Conservation (phyloP, 177 flowering plant species). For the Vitis hybrid region DNA sequence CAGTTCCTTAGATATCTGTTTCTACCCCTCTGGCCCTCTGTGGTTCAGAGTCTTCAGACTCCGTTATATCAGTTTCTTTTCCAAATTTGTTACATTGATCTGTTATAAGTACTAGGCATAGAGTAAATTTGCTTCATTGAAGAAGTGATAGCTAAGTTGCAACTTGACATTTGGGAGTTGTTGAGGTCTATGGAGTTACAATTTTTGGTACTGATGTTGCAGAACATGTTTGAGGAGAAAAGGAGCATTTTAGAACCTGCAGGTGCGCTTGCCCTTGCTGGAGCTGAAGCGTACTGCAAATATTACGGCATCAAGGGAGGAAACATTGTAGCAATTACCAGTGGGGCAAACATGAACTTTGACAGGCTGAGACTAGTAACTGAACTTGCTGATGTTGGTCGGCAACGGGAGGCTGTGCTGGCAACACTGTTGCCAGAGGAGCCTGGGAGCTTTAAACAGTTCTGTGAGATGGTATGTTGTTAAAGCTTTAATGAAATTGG, state of each 20-base stretch:
- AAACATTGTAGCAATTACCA: conserved; percentile 79
- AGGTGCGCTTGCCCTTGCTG: conserved; percentile 96
- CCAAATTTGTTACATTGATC: no score
- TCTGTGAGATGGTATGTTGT: conserved; percentile 59
- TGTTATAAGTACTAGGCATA: no score
- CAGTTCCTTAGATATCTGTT: no score
- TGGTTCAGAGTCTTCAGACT: no score
- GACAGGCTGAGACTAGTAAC: conserved; percentile 92
- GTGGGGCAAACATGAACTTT: conserved; percentile 99
- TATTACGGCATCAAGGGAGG: conserved; percentile 81
- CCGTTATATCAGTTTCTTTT: no score
- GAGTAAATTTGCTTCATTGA: no score
- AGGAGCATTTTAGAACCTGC: conserved; percentile 98
- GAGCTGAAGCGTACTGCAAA: conserved; percentile 98
- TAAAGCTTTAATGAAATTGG: neutral
- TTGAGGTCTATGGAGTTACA: neutral
- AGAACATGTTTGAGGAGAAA: conserved; percentile 99
- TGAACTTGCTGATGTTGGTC: conserved; percentile 96
- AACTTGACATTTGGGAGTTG: no score
- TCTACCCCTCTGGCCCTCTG: no score
- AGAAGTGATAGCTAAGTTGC: no score
- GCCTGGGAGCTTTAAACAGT: conserved; percentile 83
- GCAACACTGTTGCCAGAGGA: conserved; percentile 84
- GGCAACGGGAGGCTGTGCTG: conserved; percentile 89
- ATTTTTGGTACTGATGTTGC: conserved; percentile 13